Evolutionary conservation across 768 basidiomycete species (phyloP).

Genomic region (Russula sp.): DNA sequence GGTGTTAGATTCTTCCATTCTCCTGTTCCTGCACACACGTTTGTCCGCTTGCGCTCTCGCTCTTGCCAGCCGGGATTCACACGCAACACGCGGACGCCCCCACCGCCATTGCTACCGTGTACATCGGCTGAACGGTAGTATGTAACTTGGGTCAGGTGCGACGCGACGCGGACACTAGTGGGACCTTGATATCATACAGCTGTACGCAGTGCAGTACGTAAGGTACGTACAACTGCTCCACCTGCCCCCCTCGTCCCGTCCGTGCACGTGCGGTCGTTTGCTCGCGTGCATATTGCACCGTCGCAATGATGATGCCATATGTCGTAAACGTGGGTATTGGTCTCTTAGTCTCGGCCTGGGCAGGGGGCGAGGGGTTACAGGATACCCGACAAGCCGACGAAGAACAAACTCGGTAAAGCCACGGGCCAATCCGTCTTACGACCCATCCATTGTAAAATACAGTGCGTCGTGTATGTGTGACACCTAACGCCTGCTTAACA

Average conservation of each 20-base stretch:
- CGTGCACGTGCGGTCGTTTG: not conserved
- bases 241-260: not conserved
- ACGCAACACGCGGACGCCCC: not conserved
- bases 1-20: too few species aligned
- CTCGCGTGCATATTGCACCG: not conserved
- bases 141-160: not conserved
- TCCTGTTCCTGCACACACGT: too few species aligned
- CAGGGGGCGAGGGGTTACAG: not conserved
- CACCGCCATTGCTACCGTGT: not conserved
- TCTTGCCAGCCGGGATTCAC: too few species aligned
- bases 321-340: not conserved
- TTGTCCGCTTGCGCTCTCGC: too few species aligned
- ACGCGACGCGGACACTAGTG: not conserved
- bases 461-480: too few species aligned
- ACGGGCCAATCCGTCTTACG: too few species aligned
- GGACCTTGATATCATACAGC: not conserved
- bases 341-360: too few species aligned
- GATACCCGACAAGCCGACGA: not conserved
- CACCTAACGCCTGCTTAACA: too few species aligned
- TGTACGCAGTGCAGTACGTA: not conserved
- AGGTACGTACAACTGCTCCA: not conserved
- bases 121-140: not conserved
- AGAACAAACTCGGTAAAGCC: too few species aligned
- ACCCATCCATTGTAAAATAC: not conserved
- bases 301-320: not conserved